Evolutionary conservation across 495 filamentous ascomycete species (phyloP).

Genomic region (Letharia columbiana): DNA sequence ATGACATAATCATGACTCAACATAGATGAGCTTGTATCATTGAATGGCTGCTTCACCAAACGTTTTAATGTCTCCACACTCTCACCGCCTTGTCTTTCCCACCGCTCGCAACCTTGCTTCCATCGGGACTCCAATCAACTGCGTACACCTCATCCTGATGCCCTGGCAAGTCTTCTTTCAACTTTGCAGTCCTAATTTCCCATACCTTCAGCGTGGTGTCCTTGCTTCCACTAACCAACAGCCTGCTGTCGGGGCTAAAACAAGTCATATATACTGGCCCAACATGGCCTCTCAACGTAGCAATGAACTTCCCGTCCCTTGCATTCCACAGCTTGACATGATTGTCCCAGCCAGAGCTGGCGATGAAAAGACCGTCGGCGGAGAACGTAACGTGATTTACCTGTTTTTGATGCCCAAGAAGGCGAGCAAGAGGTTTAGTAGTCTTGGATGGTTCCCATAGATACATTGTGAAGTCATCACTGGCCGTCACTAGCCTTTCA

Average conservation of each 20-base stretch:
- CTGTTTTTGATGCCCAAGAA: constrained; percentile 90
- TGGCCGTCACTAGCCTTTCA: constrained; percentile 82
- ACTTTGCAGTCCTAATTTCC: constrained; percentile 47
- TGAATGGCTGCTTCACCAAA: background rate
- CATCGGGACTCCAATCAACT: constrained; percentile 86
- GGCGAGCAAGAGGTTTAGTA: constrained; percentile 75
- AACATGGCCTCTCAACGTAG: constrained; percentile 83
- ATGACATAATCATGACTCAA: background rate
- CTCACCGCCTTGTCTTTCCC: constrained; percentile 88
- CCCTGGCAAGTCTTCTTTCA: constrained; percentile 80
- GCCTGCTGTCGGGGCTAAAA: constrained; percentile 80
- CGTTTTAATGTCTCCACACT: constrained; percentile 65
- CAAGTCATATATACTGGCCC: constrained; percentile 84
- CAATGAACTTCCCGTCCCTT: constrained; percentile 69
- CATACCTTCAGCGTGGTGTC: constrained; percentile 85
- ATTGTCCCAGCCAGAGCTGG: constrained; percentile 86
- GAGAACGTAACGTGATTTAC: constrained; percentile 95
- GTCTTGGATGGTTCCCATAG: constrained; percentile 81
- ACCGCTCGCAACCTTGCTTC: constrained; percentile 74
- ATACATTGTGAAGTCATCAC: constrained; percentile 94
- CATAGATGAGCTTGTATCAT: background rate
- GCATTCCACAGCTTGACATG: constrained; percentile 80
- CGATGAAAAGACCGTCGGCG: constrained; percentile 76
- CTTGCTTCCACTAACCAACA: constrained; percentile 77
- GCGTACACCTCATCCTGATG: constrained; percentile 94